Base-by-base conservation (phyloP, 2,329 filamentous ascomycete species). In the Xylaria arbuscula region DNA sequence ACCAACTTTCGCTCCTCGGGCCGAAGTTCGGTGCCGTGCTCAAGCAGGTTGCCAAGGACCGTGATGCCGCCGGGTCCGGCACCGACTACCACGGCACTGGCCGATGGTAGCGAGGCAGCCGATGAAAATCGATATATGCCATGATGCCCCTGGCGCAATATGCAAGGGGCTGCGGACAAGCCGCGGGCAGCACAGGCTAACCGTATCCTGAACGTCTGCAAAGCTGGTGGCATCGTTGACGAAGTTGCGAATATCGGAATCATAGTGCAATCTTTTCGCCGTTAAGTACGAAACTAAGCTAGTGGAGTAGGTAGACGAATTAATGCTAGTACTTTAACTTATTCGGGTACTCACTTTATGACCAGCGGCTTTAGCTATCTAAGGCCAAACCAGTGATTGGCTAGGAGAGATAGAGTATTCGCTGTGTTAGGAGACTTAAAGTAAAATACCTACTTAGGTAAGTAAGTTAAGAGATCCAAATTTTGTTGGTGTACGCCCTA, bases 51-150 rank as follows among this genome's bases (percentile, higher is more conserved):
- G n/a, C 88, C 88, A 28, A 90, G 81, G 7, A 84, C 85, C 3
- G 87, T 88, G 64, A 90, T 83, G 64, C 88, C 88, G 51, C 85
- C 86, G 3, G 87, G 85, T 17, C 88, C 88, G 63, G 83, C 86
- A 59, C 88, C 88, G 22, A 89, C 85, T 1, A 90, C 87, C 1
- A 89, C 83, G 2, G 87, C 87, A 53, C 69, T 57, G 36, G 64
- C 36, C 10, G 69, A 62, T 28, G 70, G 62, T 19, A 60, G 47
- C 15, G 69, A 50, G 22, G 68, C 55, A 6, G 59, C 59, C 15
- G 70, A 71, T 55, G 68, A 58, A 82, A 83, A 73, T 83, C 88
- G 73, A 73, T 79, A 76, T 69, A 53, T 42, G 36, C 42, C 55
- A 24, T 50, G 15, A 22, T 53, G 64, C 40, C 58, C 64, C 69